phyloP scores from a whole-genome alignment of 345 rosid species.

The Lagerstroemia speciosa region DNA sequence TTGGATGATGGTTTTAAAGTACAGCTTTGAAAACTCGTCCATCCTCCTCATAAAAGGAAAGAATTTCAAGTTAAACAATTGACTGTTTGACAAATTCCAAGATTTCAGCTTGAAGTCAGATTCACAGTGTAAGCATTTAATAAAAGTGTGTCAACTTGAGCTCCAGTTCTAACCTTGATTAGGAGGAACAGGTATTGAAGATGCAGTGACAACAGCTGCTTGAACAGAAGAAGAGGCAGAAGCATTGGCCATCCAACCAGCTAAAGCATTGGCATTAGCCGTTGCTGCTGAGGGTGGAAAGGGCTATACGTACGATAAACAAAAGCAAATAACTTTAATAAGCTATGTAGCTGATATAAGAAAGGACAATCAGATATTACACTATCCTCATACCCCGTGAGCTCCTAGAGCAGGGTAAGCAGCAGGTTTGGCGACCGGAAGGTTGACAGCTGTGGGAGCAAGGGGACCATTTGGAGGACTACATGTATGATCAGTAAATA shows the following conservation, averaged over 20 bases:
- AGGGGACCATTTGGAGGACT: slow-evolving; percentile 61
- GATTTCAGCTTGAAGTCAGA: not conserved
- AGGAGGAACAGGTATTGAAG: slow-evolving; percentile 60
- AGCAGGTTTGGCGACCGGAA: slow-evolving; percentile 46
- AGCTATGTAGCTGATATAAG: not conserved
- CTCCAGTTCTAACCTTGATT: slow-evolving; percentile 50
- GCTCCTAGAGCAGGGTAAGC: slow-evolving; percentile 49
- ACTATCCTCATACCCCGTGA: slow-evolving; percentile 38
- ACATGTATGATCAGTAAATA: slow-evolving; percentile 70
- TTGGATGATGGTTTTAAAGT: not conserved
- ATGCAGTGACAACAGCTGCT: slow-evolving; percentile 79
- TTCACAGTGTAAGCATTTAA: not conserved
- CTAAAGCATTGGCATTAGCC: slow-evolving; percentile 60
- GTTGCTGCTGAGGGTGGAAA: slow-evolving; percentile 55
- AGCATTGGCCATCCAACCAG: slow-evolving; percentile 82
- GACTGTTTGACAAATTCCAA: not conserved
- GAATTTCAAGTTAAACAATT: not conserved
- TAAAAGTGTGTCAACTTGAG: not conserved
- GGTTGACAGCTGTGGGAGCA: slow-evolving; percentile 50
- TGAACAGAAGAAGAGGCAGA: slow-evolving; percentile 77
- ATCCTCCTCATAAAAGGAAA: not conserved
- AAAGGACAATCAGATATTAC: not conserved
- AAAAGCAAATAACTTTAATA: not conserved
- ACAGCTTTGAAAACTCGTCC: not conserved
- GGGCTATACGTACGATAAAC: slow-evolving; percentile 24